phyloP scores from a whole-genome alignment of 1,139 yeast species.

The Meyerozyma carpophila region DNA sequence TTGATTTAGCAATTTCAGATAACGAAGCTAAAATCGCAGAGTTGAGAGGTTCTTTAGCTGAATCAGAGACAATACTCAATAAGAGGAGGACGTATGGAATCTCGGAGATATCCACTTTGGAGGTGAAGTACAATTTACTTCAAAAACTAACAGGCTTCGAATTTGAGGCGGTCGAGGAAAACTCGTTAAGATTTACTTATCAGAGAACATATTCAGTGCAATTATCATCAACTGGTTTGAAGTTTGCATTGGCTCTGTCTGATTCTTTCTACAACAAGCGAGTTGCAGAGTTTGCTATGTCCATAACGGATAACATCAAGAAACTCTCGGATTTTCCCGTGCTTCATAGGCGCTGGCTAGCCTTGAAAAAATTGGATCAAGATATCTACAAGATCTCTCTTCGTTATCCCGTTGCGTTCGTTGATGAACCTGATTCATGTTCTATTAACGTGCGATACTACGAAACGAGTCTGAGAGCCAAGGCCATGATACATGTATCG shows the following conservation, averaged over 20 bases:
- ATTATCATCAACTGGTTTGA: background rate
- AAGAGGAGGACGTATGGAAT: slow-evolving; percentile 19
- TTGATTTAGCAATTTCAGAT: background rate
- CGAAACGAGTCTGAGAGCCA: background rate
- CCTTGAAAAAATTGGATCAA: slow-evolving; percentile 18
- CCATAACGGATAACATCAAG: background rate
- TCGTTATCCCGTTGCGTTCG: slow-evolving; percentile 20
- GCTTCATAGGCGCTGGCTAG: slow-evolving; percentile 17
- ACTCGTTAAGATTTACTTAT: slow-evolving; percentile 8
- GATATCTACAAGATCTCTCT: slow-evolving; percentile 24
- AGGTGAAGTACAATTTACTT: slow-evolving; percentile 18
- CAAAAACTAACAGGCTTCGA: slow-evolving; percentile 19
- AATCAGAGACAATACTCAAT: slow-evolving; percentile 13
- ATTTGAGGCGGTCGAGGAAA: slow-evolving; percentile 9
- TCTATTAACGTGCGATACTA: slow-evolving; percentile 9
- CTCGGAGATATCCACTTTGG: slow-evolving; percentile 20
- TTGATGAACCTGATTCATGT: slow-evolving; percentile 3
- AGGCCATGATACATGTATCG: background rate
- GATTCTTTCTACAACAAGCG: background rate
- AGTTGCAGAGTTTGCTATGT: background rate
- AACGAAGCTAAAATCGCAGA: slow-evolving; percentile 3
- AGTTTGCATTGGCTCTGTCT: background rate
- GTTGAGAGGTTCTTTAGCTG: slow-evolving; percentile 12
- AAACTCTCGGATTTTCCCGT: slow-evolving; percentile 9
- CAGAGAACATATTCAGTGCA: background rate